These are phyloP conservation scores for Solanum piurae DNA, from an alignment of 257 asterid genomes.

Conservation along the genomic window DNA sequence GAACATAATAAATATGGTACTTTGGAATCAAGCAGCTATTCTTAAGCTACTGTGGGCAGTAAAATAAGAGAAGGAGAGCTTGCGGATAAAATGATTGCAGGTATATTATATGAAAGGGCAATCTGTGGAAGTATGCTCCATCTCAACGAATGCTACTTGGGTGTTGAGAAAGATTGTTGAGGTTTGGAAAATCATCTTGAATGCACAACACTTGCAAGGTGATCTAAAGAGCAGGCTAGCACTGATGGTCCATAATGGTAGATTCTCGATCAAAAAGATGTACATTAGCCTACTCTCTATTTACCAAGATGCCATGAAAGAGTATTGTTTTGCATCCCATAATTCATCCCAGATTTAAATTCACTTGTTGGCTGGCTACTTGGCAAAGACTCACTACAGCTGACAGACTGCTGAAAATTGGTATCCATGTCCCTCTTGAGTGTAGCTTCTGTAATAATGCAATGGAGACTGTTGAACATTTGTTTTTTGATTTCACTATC, in stretches of 20 bases:
- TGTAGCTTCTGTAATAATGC: too few relatives aligned
- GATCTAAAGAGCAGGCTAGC: too few relatives aligned
- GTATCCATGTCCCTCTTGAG: background rate
- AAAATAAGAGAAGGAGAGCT: background rate
- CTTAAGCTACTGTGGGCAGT: background rate
- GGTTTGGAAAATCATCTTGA: background rate
- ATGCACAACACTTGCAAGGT: background rate
- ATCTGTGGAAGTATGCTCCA: too few relatives aligned
- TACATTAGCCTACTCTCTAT: too few relatives aligned
- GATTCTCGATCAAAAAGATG: background rate
- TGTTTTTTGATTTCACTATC: too few relatives aligned
- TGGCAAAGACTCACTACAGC: too few relatives aligned
- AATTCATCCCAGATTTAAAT: background rate
- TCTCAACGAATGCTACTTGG: background rate
- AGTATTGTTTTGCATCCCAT: background rate
- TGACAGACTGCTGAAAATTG: background rate
- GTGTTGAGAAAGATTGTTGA: background rate
- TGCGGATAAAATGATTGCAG: too few relatives aligned
- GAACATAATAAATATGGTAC: too few relatives aligned
- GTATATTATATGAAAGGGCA: too few relatives aligned
- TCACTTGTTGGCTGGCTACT: background rate
- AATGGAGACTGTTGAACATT: background rate
- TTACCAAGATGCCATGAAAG: too few relatives aligned
- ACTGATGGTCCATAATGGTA: background rate
- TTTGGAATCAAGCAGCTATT: too few relatives aligned